These are phyloP conservation scores for Alloteropsis semialata DNA, from an alignment of 176 grass and related monocot species.

Conservation along the genomic window DNA sequence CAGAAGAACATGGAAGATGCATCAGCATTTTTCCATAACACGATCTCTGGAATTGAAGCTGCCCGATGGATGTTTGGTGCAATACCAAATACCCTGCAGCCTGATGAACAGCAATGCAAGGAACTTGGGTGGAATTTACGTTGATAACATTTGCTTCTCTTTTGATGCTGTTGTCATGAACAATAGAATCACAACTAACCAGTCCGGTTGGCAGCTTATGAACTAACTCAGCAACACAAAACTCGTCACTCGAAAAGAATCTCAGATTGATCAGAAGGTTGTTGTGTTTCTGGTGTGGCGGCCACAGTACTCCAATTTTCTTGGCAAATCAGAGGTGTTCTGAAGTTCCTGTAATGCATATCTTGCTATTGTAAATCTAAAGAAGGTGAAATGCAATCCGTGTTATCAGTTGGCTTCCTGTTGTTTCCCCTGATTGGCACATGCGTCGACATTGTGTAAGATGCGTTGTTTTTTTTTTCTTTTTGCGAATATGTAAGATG, in stretches of 20 bases:
- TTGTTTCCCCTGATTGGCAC: slow-evolving; percentile 10
- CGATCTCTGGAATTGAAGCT: slow-evolving; percentile 68
- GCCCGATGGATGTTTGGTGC: slow-evolving; percentile 86
- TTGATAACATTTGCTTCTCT: slow-evolving; percentile 6
- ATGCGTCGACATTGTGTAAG: slow-evolving; percentile 13
- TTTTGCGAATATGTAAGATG: too few species aligned
- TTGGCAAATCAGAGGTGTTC: not conserved
- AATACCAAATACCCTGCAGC: slow-evolving; percentile 76
- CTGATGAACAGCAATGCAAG: slow-evolving; percentile 78
- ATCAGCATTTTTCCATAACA: slow-evolving; percentile 82
- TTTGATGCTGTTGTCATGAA: not conserved
- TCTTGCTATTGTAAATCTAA: slow-evolving; percentile 29
- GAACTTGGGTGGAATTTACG: slow-evolving; percentile 71
- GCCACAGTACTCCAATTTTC: not conserved
- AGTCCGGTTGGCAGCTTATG: not conserved
- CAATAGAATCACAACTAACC: not conserved
- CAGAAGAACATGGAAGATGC: slow-evolving; percentile 74
- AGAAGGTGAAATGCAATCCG: slow-evolving; percentile 3
- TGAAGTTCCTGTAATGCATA: slow-evolving; percentile 2
- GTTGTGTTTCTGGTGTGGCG: slow-evolving; percentile 14
- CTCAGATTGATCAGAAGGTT: not conserved
- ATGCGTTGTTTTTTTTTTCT: not conserved
- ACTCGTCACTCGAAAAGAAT: not conserved
- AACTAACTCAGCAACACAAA: slow-evolving; percentile 9
- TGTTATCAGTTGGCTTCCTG: slow-evolving; percentile 2